Evolutionary conservation across 306 rosid genomes (phyloP).

Genomic region (Cucurbita argyrosperma): DNA sequence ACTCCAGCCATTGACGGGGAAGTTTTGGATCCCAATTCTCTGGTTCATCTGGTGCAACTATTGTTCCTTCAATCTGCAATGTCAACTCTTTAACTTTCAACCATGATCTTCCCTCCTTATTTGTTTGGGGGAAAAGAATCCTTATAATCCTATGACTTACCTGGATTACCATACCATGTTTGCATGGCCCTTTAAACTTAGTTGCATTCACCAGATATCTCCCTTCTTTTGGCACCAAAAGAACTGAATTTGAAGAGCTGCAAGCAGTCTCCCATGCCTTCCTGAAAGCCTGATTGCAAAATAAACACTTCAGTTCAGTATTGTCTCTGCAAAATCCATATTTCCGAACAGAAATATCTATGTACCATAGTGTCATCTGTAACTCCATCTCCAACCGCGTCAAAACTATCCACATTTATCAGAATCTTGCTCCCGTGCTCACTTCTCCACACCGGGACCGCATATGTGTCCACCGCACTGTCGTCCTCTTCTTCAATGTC

Average conservation of each 20-base stretch:
- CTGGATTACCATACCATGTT: constrained; percentile 51
- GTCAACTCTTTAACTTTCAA: background rate
- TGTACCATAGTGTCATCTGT: constrained; percentile 76
- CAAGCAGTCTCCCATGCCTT: constrained; percentile 84
- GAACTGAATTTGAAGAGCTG: constrained; percentile 52
- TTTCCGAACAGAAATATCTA: background rate
- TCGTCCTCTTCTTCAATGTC: constrained; percentile 40
- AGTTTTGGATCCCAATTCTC: constrained; percentile 62
- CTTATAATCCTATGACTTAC: constrained; percentile 30
- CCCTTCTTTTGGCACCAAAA: constrained; percentile 62
- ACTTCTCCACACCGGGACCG: constrained; percentile 59
- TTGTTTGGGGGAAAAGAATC: background rate
- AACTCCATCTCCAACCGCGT: constrained; percentile 83
- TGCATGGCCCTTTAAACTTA: constrained; percentile 67
- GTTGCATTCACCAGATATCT: constrained; percentile 76
- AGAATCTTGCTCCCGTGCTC: constrained; percentile 79
- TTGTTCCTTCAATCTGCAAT: constrained; percentile 72
- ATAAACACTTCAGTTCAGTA: constrained; percentile 20
- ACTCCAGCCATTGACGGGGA: constrained; percentile 59
- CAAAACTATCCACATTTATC: constrained; percentile 58
- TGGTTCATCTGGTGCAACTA: constrained; percentile 88
- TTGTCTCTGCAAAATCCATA: background rate
- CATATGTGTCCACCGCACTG: constrained; percentile 18
- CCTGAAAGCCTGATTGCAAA: constrained; percentile 47
- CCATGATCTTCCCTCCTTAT: background rate